Conservation (phyloP, 2,329 filamentous ascomycete species). For the Exserohilum rostratum region DNA sequence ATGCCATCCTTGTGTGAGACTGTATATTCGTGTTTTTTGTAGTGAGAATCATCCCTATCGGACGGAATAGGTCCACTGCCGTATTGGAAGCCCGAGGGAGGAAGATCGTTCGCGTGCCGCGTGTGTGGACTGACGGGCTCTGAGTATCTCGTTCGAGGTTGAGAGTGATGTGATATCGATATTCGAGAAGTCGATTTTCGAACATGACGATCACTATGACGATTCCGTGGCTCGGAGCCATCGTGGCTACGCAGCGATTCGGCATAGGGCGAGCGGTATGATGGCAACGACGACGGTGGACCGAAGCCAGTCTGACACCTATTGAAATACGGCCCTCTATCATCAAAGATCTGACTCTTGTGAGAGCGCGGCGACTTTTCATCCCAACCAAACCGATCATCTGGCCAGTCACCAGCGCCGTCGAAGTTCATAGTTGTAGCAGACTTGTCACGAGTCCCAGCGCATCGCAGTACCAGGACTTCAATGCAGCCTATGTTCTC, state of each 20-base stretch:
- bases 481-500: slow-evolving; percentile 56
- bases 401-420: slow-evolving; percentile 28
- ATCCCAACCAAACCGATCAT: slow-evolving; percentile 22
- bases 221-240: slow-evolving; percentile 9
- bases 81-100: slow-evolving; percentile 29
- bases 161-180: background rate
- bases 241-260: slow-evolving; percentile 15
- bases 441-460: slow-evolving; percentile 30
- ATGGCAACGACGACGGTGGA: slow-evolving; percentile 9
- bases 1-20: slow-evolving; percentile 4
- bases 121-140: slow-evolving; percentile 17
- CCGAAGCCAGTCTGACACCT: background rate
- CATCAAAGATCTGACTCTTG: slow-evolving; percentile 22
- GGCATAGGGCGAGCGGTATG: slow-evolving; percentile 22
- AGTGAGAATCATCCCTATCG: slow-evolving; percentile 5
- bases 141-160: slow-evolving; percentile 11
- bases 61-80: slow-evolving; percentile 35
- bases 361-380: slow-evolving; percentile 8
- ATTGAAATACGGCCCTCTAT: slow-evolving; percentile 13
- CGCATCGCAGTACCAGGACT: slow-evolving; percentile 55
- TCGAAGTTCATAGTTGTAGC: slow-evolving; percentile 37
- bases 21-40: background rate
- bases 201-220: background rate
- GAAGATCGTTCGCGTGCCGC: slow-evolving; percentile 6
- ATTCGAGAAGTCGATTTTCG: background rate